Evolutionary conservation across 805 yeast species (phyloP).

Genomic region (Starmerella gropengiesseri): DNA sequence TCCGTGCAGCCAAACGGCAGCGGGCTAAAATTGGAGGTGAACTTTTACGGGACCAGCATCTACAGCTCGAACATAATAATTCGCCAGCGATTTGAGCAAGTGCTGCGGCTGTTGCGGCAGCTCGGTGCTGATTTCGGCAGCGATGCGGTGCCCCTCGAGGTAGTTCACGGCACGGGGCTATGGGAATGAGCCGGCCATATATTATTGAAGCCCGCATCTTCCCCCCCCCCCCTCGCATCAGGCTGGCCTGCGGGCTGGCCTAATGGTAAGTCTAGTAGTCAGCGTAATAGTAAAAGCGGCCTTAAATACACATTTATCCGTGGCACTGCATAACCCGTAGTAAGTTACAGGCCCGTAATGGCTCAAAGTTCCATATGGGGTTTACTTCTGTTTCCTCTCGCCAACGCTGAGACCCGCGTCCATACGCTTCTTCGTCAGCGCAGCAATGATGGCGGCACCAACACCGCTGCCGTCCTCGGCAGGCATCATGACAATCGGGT

Average conservation of each 20-base stretch:
- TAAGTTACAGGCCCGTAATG: no score
- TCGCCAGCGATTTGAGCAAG: slow-evolving; percentile 4
- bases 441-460: slow-evolving; percentile 97
- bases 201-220: no score
- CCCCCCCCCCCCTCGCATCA: no score
- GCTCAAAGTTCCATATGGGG: no score
- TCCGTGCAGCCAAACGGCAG: slow-evolving; percentile 10
- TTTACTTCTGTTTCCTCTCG: slow-evolving; percentile 8
- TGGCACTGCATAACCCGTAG: no score
- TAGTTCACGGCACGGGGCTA: slow-evolving; percentile 1
- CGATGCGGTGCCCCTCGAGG: slow-evolving; percentile 7
- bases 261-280: no score
- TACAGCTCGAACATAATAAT: slow-evolving; percentile 5
- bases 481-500: slow-evolving; percentile 75
- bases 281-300: no score
- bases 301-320: no score
- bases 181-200: neutral
- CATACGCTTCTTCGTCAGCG: slow-evolving; percentile 74
- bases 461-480: slow-evolving; percentile 99
- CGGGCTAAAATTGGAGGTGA: slow-evolving; percentile 23
- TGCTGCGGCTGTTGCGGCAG: neutral
- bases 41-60: slow-evolving; percentile 11
- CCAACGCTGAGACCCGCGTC: slow-evolving; percentile 42
- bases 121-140: neutral
- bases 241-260: no score